A percentile compares a stretch with the other conserved stretches of the same genome.
Conservation (phyloP, 2,329 filamentous ascomycete genomes). For the Talaromyces marneffei region DNA sequence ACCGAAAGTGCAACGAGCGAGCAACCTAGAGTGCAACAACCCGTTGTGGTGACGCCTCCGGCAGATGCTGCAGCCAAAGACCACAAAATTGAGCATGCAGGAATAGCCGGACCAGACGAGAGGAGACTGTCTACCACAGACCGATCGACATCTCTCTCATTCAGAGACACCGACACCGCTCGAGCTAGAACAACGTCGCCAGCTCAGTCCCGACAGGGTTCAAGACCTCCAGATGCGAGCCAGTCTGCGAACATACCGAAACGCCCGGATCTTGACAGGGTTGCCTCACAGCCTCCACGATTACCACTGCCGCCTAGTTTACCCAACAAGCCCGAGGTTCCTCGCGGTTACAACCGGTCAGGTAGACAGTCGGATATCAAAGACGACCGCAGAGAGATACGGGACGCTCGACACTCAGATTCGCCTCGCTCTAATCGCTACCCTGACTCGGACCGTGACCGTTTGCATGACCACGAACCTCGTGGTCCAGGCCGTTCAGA, state of each 20-base stretch:
- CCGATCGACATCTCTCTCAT: not conserved
- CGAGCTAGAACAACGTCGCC: slow-evolving; percentile 17
- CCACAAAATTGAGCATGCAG: not conserved
- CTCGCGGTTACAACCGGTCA: slow-evolving; percentile 31
- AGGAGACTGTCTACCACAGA: not conserved
- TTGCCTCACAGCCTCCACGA: slow-evolving; percentile 21
- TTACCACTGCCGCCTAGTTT: slow-evolving; percentile 31
- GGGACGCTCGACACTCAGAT: slow-evolving; percentile 31
- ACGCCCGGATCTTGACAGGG: slow-evolving; percentile 35
- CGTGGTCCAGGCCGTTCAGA: slow-evolving; percentile 32
- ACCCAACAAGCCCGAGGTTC: slow-evolving; percentile 29
- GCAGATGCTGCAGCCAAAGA: slow-evolving; percentile 2
- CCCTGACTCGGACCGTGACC: slow-evolving; percentile 32
- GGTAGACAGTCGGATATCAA: slow-evolving; percentile 34
- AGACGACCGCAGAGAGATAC: slow-evolving; percentile 32
- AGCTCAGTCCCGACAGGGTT: slow-evolving; percentile 22
- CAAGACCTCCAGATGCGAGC: slow-evolving; percentile 25
- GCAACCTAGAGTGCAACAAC: not conserved
- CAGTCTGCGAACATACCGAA: slow-evolving; percentile 31
- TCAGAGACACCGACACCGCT: slow-evolving; percentile 15
- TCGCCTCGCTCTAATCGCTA: slow-evolving; percentile 33
- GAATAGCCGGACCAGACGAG: not conserved
- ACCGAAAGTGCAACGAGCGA: not conserved
- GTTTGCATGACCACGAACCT: slow-evolving; percentile 33
- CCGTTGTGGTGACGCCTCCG: not conserved